phyloP scores from a whole-genome alignment of 768 basidiomycete species.

The Tylopilus subfusipes region DNA sequence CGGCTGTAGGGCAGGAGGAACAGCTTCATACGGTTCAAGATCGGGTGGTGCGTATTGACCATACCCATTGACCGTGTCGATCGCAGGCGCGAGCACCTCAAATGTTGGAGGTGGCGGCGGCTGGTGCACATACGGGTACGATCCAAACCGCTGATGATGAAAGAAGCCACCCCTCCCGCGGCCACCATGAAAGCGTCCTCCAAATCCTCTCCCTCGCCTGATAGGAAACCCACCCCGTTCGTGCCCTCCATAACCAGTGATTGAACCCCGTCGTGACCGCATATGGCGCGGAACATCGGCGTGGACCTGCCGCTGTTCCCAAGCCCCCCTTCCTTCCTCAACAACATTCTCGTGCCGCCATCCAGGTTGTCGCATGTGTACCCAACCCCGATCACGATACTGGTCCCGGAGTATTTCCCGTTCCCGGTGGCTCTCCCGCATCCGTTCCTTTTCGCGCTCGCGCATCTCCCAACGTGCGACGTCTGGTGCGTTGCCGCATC shows the following conservation, averaged over 20 bases:
- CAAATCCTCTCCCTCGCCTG: conserved; percentile 36
- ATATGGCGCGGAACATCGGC: conserved; percentile 14
- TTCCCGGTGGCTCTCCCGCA: conserved; percentile 12
- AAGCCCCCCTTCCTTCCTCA: conserved; percentile 21
- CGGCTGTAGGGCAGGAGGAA: conserved; percentile 19
- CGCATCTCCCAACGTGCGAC: conserved; percentile 29
- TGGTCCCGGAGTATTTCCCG: conserved; percentile 12
- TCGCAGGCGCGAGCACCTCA: conserved; percentile 24
- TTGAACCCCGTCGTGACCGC: conserved; percentile 35
- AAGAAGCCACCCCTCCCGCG: conserved; percentile 33
- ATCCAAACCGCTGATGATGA: conserved; percentile 33
- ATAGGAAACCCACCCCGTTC: conserved; percentile 30
- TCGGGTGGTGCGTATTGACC: conserved; percentile 33
- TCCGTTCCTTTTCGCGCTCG: conserved; percentile 24
- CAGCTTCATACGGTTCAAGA: conserved; percentile 25
- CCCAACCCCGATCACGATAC: conserved; percentile 19
- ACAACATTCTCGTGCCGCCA: conserved; percentile 27
- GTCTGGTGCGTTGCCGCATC: conserved; percentile 32
- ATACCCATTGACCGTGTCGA: conserved; percentile 27
- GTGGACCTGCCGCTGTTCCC: conserved; percentile 22
- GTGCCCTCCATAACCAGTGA: conserved; percentile 28
- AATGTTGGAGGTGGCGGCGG: conserved; percentile 24
- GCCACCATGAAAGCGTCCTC: conserved; percentile 38
- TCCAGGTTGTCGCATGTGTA: conserved; percentile 13
- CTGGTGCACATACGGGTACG: conserved; percentile 32